Conservation (phyloP, 805 yeast genomes). For the Maudiozyma turicensis region DNA sequence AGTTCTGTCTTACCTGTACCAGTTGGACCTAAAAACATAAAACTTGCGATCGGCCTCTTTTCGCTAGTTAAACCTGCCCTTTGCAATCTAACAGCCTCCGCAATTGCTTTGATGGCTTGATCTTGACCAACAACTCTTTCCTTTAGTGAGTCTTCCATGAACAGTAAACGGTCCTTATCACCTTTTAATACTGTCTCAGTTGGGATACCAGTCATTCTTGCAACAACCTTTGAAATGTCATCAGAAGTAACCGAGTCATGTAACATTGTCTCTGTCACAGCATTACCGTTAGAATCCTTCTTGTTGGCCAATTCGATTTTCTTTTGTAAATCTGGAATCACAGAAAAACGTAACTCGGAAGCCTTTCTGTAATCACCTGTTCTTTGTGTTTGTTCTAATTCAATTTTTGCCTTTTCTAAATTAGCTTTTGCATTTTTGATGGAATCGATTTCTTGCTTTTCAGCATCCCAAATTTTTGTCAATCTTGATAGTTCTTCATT, state of each 20-base stretch:
- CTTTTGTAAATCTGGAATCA: conserved; percentile 69
- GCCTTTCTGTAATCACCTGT: conserved; percentile 82
- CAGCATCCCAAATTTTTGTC: conserved; percentile 80
- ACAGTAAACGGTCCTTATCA: conserved; percentile 80
- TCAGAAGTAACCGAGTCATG: conserved; percentile 93
- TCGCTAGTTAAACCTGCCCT: conserved; percentile 95
- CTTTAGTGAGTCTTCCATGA: conserved; percentile 74
- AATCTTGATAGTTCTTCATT: conserved; percentile 57
- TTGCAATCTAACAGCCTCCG: conserved; percentile 92
- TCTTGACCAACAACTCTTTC: conserved; percentile 89
- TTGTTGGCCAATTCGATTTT: conserved; percentile 40
- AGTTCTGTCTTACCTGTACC: conserved; percentile 98
- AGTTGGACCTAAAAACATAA: conserved; percentile 95
- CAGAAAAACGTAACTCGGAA: conserved; percentile 79
- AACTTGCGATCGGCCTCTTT: conserved; percentile 91
- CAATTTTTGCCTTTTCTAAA: conserved; percentile 74
- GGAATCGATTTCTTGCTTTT: conserved; percentile 63
- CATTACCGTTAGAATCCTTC: conserved; percentile 30
- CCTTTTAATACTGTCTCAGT: conserved; percentile 85
- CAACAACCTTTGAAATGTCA: conserved; percentile 85
- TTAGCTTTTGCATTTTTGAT: conserved; percentile 74
- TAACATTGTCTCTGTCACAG: conserved; percentile 11
- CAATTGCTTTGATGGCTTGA: conserved; percentile 79
- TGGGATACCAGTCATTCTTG: conserved; percentile 94
- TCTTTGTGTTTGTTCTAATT: conserved; percentile 73